A percentile compares a stretch with the other conserved stretches of the same genome.
These are phyloP conservation scores for Carallia pectinifolia DNA, from an alignment of 345 rosid genomes.

Conservation along the genomic window DNA sequence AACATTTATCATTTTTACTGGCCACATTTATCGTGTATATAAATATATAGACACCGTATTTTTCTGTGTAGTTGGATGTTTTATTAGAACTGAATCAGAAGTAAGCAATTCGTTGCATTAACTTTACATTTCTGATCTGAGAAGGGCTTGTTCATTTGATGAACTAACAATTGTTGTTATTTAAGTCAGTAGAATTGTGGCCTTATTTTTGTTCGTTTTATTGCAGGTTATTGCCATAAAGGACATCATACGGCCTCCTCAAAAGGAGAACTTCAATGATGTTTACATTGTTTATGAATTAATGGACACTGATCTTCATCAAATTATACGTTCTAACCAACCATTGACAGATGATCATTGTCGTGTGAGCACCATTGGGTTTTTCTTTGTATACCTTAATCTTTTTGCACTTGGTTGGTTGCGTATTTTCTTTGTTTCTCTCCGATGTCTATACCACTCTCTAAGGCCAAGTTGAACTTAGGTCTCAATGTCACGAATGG, in stretches of 20 bases:
- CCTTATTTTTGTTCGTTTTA: constrained; percentile 4
- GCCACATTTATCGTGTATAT: too few species aligned
- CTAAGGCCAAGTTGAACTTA: neutral
- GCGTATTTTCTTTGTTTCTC: neutral
- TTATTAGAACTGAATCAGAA: too few species aligned
- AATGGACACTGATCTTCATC: constrained; percentile 96
- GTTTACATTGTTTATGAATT: constrained; percentile 88
- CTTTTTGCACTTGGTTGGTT: neutral
- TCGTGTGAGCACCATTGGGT: constrained; percentile 45
- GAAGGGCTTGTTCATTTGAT: too few species aligned
- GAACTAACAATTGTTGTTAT: too few species aligned
- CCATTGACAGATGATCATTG: constrained; percentile 78
- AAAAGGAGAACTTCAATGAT: constrained; percentile 86
- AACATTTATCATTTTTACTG: too few species aligned
- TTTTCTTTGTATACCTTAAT: neutral
- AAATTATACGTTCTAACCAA: constrained; percentile 88
- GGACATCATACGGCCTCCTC: constrained; percentile 92
- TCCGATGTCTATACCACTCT: too few species aligned
- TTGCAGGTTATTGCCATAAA: constrained; percentile 75
- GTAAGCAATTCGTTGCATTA: too few species aligned
- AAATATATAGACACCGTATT: too few species aligned
- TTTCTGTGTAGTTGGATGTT: too few species aligned
- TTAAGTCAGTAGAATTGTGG: neutral
- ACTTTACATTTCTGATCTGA: too few species aligned
- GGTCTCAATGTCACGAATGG: too few species aligned